These are phyloP conservation scores for Spizellomyces sp. DNA, from an alignment of 192 early-diverging fungal genomes.

Conservation along the genomic window DNA sequence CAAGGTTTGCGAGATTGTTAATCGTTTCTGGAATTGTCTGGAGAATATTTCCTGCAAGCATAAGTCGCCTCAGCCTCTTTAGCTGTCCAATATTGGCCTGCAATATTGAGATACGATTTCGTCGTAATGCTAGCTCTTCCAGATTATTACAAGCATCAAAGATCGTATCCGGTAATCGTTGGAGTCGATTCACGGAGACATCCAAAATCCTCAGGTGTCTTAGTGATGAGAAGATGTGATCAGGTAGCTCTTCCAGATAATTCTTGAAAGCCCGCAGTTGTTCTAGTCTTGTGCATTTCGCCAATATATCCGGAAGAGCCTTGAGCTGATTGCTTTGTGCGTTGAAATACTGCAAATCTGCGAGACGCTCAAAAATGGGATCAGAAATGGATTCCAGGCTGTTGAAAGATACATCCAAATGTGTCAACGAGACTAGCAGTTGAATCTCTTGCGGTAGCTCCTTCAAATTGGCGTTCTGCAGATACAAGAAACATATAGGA, in stretches of 20 bases:
- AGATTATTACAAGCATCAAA: neutral
- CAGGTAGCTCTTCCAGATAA: neutral
- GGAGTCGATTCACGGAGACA: neutral
- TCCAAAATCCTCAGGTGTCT: conserved; percentile 10
- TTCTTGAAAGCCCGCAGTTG: neutral
- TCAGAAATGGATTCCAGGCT: neutral
- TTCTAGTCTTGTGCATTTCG: neutral
- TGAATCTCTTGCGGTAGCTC: conserved; percentile 1
- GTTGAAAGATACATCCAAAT: conserved; percentile 13
- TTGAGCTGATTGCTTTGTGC: conserved; percentile 2
- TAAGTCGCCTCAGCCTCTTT: neutral
- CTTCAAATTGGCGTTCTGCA: neutral
- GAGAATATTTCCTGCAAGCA: neutral
- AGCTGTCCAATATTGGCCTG: neutral
- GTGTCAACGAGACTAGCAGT: neutral
- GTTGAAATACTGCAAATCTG: neutral
- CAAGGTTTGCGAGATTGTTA: neutral
- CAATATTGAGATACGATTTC: neutral
- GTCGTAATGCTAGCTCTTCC: neutral
- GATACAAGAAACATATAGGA: neutral
- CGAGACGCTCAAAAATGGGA: neutral
- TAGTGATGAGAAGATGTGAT: neutral
- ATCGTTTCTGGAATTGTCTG: neutral
- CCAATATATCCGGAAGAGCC: neutral
- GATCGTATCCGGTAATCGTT: neutral